Conservation (phyloP, 495 filamentous ascomycete species). For the Neurospora sp. region DNA sequence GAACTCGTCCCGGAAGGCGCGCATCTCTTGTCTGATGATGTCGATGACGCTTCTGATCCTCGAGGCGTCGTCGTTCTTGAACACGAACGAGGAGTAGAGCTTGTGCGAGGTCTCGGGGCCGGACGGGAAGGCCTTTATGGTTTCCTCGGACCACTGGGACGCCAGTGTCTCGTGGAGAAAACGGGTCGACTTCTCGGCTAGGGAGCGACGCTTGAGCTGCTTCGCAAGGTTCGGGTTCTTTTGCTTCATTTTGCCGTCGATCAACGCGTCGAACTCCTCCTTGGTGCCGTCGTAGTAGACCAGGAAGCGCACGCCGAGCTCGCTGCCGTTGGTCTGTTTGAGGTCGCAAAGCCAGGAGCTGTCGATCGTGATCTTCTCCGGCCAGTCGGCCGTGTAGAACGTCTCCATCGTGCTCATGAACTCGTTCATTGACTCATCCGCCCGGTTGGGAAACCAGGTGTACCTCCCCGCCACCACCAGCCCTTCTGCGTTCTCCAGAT, state of each 20-base stretch:
- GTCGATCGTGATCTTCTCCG: slow-evolving; percentile 15
- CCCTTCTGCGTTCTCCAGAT: background rate
- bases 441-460: background rate
- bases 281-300: background rate
- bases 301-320: background rate
- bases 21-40: background rate
- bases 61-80: background rate
- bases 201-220: slow-evolving; percentile 13
- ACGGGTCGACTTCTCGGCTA: slow-evolving; percentile 16
- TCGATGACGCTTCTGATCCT: background rate
- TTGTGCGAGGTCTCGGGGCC: slow-evolving; percentile 4
- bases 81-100: slow-evolving; percentile 12
- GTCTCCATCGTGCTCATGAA: background rate
- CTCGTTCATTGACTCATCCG: background rate
- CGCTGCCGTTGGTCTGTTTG: background rate
- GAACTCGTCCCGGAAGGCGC: background rate
- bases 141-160: slow-evolving; percentile 21
- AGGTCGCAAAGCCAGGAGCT: slow-evolving; percentile 21
- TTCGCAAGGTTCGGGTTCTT: background rate
- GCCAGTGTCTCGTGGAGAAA: slow-evolving; percentile 23
- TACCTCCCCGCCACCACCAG: background rate
- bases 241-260: background rate
- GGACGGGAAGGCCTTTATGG: slow-evolving; percentile 8
- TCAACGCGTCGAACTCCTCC: background rate
- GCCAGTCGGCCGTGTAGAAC: background rate